A percentile compares a stretch with the other conserved stretches of the same genome.
Evolutionary conservation across 2,329 filamentous ascomycete genomes (phyloP).

Genomic region (Didymella keratinophila): DNA sequence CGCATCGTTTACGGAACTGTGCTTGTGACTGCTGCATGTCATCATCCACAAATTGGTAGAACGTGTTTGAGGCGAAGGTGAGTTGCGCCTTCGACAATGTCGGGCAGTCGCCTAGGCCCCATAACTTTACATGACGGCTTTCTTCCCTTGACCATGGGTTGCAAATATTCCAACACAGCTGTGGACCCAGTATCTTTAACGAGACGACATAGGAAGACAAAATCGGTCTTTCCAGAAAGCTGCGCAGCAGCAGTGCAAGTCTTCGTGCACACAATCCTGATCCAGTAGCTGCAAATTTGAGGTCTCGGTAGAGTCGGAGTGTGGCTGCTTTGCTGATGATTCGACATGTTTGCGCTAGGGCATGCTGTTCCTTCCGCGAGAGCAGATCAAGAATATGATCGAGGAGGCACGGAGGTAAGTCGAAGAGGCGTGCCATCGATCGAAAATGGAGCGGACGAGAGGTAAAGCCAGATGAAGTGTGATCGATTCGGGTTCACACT

Average conservation of each 20-base stretch:
- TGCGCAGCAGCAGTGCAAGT: constrained; percentile 32
- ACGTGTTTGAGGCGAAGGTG: constrained; percentile 31
- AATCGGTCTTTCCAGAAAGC: constrained; percentile 31
- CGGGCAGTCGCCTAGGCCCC: constrained; percentile 32
- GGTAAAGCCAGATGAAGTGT: background rate
- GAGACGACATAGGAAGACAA: constrained; percentile 25
- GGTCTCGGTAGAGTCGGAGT: constrained; percentile 31
- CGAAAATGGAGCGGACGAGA: background rate
- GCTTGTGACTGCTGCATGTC: constrained; percentile 33
- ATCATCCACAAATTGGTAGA: constrained; percentile 35
- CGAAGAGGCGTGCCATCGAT: constrained; percentile 29
- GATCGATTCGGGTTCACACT: background rate
- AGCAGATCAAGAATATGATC: constrained; percentile 27
- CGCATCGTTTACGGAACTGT: constrained; percentile 30
- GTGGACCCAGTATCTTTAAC: constrained; percentile 27
- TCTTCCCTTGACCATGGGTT: constrained; percentile 29
- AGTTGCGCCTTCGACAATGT: constrained; percentile 27
- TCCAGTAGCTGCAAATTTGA: constrained; percentile 30
- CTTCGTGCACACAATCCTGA: constrained; percentile 30
- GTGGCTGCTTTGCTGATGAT: constrained; percentile 22
- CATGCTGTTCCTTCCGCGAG: constrained; percentile 22
- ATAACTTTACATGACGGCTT: constrained; percentile 24
- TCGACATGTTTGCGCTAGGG: constrained; percentile 27
- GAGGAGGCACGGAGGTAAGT: constrained; percentile 28
- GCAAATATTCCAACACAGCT: constrained; percentile 31